These are phyloP conservation scores for Niebla homalea DNA, from an alignment of 495 filamentous ascomycete species.

Conservation along the genomic window DNA sequence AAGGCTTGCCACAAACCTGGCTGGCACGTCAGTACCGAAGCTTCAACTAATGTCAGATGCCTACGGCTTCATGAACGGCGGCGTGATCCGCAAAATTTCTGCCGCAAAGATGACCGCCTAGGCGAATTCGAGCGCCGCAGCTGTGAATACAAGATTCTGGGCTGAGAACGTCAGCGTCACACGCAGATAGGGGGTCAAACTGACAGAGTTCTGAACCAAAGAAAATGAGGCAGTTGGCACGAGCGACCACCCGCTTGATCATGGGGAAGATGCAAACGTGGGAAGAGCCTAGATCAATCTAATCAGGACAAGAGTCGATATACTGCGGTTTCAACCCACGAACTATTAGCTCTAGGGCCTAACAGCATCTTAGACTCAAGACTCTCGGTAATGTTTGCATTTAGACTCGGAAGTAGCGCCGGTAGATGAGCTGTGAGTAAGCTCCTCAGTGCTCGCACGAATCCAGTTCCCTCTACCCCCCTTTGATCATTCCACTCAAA, in stretches of 20 bases:
- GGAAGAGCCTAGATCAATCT: neutral
- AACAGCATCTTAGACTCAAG: no score
- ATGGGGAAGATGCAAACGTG: conserved; percentile 2
- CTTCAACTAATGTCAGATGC: neutral
- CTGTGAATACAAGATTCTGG: conserved; percentile 2
- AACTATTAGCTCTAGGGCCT: no score
- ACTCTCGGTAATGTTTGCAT: no score
- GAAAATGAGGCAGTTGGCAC: conserved; percentile 5
- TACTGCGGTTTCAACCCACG: no score
- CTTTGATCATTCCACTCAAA: conserved; percentile 19
- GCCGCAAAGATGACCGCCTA: conserved; percentile 1
- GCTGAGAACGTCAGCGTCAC: conserved; percentile 4
- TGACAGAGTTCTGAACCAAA: conserved; percentile 10
- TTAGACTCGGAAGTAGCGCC: conserved; percentile 1
- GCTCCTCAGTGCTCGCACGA: conserved; percentile 18
- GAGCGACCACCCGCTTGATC: conserved; percentile 5
- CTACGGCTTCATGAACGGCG: conserved; percentile 1
- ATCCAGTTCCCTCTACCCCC: conserved; percentile 16
- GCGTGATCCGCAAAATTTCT: conserved; percentile 2
- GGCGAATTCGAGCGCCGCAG: conserved; percentile 1
- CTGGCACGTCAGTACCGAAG: no score
- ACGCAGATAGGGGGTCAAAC: neutral
- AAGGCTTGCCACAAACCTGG: neutral
- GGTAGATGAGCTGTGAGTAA: conserved; percentile 18
- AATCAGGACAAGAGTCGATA: neutral